Conservation (phyloP, 352 stramenopile genomes). For the Phytophthora brassicae region DNA sequence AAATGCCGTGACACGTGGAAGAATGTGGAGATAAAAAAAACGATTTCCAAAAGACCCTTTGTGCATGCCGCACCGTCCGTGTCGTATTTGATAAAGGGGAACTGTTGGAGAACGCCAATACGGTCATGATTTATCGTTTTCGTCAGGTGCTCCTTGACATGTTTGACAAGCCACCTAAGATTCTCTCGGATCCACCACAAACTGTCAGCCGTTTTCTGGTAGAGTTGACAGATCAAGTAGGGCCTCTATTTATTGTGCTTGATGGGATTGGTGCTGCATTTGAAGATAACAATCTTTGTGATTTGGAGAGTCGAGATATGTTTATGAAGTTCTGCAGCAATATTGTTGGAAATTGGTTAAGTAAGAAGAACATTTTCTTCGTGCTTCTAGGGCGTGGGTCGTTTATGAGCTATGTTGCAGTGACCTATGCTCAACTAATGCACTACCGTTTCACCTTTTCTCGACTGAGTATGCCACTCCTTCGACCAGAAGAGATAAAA, state of each 20-base stretch:
- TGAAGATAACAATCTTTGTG: background rate
- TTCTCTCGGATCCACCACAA: constrained; percentile 1
- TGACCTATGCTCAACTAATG: background rate
- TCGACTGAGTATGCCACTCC: background rate
- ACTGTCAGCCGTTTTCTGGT: no score
- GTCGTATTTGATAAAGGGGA: no score
- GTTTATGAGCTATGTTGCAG: constrained; percentile 12
- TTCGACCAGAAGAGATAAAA: background rate
- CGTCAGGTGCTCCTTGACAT: no score
- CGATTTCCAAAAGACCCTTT: background rate
- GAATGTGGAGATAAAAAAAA: no score
- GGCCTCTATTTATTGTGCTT: constrained; percentile 26
- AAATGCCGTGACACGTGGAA: constrained; percentile 5
- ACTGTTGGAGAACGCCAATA: no score
- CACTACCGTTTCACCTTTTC: background rate
- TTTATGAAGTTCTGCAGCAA: no score
- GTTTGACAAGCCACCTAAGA: no score
- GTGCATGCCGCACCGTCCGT: no score
- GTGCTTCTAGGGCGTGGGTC: constrained; percentile 15
- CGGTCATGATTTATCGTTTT: no score
- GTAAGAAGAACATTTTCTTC: constrained; percentile 11
- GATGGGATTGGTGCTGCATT: constrained; percentile 17
- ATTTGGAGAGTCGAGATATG: no score
- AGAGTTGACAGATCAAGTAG: constrained; percentile 21
- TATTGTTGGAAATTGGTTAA: no score